phyloP scores from a whole-genome alignment of 768 basidiomycete species.

The Lentinula guzmanii region DNA sequence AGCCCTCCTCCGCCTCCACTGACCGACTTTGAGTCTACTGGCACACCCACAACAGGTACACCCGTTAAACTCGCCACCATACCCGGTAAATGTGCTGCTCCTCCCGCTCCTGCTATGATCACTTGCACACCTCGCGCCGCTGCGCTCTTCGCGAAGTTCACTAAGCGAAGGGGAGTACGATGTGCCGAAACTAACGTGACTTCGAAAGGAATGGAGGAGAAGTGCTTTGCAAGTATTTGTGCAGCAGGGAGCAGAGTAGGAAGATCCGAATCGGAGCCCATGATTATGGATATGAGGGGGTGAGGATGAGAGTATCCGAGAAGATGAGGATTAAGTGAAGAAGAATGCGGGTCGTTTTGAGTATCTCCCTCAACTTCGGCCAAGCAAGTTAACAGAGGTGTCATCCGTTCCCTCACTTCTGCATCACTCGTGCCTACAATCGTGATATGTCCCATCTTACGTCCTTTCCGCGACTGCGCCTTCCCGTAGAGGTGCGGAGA shows the following conservation, averaged over 20 bases:
- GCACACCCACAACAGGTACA: constrained; percentile 92
- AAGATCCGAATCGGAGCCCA: constrained; percentile 99
- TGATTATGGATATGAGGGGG: constrained; percentile 90
- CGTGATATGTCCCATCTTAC: constrained; percentile 98
- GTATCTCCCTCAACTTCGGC: constrained; percentile 36
- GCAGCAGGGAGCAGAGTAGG: constrained; percentile 89
- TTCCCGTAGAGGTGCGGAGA: constrained; percentile 95
- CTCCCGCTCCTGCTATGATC: constrained; percentile 96
- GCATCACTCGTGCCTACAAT: constrained; percentile 80
- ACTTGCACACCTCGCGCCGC: constrained; percentile 57
- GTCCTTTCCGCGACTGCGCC: constrained; percentile 75
- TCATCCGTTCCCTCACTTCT: constrained; percentile 60
- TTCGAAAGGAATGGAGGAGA: constrained; percentile 82
- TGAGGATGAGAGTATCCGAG: constrained; percentile 52
- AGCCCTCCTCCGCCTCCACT: constrained; percentile 68
- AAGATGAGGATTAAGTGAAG: constrained; percentile 42
- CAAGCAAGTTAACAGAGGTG: constrained; percentile 49
- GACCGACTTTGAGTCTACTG: constrained; percentile 47
- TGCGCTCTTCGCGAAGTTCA: constrained; percentile 76
- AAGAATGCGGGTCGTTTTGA: constrained; percentile 28
- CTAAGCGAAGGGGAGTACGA: constrained; percentile 83
- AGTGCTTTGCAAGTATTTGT: constrained; percentile 59
- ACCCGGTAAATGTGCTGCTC: constrained; percentile 95
- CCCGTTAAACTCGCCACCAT: constrained; percentile 97
- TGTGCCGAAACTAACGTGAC: constrained; percentile 96